Conservation (phyloP, 1,139 yeast species). For the Nakaseomyces sp. region DNA sequence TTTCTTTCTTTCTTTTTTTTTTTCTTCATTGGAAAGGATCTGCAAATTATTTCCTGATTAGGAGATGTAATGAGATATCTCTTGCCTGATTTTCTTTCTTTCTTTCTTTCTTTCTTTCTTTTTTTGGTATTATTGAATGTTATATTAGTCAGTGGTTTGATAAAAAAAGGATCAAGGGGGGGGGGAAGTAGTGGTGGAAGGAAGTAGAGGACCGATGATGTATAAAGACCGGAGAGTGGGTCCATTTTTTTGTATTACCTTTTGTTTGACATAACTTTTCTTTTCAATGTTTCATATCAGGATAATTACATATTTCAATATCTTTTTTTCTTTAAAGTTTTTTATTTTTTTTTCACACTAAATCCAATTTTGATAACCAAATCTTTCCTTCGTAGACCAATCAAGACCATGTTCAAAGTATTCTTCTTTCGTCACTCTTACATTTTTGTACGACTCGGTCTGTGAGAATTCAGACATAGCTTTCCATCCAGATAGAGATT, state of each 20-base stretch:
- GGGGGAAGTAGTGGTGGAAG: too few relatives aligned
- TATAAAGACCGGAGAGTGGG: too few relatives aligned
- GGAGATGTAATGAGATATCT: neutral
- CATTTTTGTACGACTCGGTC: conserved; percentile 42
- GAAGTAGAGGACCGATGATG: too few relatives aligned
- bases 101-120: neutral
- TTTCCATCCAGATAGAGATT: conserved; percentile 44
- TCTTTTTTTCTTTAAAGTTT: neutral
- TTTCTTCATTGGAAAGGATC: too few relatives aligned
- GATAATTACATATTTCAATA: neutral
- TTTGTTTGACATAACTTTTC: too few relatives aligned
- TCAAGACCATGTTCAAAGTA: conserved; percentile 81
- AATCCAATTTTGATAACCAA: conserved; percentile 47
- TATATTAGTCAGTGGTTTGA: too few relatives aligned
- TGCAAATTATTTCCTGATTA: neutral
- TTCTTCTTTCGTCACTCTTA: conserved; percentile 64
- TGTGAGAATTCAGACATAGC: conserved; percentile 49
- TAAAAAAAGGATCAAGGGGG: too few relatives aligned
- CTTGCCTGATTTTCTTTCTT: neutral
- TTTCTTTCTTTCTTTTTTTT: too few relatives aligned
- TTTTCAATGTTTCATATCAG: neutral
- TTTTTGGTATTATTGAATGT: neutral
- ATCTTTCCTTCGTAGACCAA: conserved; percentile 61
- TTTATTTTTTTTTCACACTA: conserved; percentile 8
- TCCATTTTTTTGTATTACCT: too few relatives aligned